These are phyloP conservation scores for Phalaenopsis hybrid DNA, from an alignment of 116 monocot species.

Conservation along the genomic window DNA sequence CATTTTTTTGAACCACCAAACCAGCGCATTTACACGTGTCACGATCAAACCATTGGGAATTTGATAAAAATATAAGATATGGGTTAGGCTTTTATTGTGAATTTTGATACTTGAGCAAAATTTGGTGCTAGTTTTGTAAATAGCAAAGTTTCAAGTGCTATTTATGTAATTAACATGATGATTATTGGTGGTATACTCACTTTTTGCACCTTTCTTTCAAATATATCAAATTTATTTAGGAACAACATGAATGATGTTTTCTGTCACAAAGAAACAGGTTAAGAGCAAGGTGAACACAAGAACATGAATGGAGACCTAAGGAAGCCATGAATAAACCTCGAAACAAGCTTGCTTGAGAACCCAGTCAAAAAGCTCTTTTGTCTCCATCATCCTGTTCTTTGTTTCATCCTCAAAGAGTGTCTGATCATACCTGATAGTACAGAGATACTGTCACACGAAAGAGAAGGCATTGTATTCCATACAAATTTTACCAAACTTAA, in stretches of 20 bases:
- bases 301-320: background rate
- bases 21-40: too few relatives aligned
- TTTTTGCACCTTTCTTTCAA: constrained; percentile 87
- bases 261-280: constrained; percentile 35
- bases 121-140: too few relatives aligned
- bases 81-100: too few relatives aligned
- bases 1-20: too few relatives aligned
- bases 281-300: background rate
- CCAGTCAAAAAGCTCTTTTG: constrained; percentile 93
- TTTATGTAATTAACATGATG: too few relatives aligned
- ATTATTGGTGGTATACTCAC: constrained; percentile 20
- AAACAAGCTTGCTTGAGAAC: constrained; percentile 87
- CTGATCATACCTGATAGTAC: constrained; percentile 68
- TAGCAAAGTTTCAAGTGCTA: too few relatives aligned
- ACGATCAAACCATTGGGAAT: too few relatives aligned
- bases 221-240: constrained; percentile 97
- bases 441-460: background rate
- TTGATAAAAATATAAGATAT: too few relatives aligned
- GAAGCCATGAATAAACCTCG: constrained; percentile 43
- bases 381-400: constrained; percentile 91
- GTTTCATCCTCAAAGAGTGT: constrained; percentile 87
- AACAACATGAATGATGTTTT: constrained; percentile 97
- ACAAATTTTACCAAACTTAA: background rate
- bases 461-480: background rate
- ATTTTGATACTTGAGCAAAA: too few relatives aligned